Conservation (phyloP, 2,329 filamentous ascomycete genomes). For the Orbilia javanica region DNA sequence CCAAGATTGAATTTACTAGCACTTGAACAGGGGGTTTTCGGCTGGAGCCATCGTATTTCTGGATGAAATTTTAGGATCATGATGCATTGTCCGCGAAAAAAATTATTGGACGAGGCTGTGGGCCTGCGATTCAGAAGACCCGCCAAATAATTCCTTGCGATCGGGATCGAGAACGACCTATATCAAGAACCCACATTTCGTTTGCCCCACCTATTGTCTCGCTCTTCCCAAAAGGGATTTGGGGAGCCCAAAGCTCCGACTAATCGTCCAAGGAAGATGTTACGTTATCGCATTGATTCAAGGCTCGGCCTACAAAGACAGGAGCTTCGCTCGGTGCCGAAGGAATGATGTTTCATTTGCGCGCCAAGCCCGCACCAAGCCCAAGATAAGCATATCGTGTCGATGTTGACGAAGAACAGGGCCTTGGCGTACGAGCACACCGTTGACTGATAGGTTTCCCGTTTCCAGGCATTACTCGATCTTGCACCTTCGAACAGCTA, state of each 20-base stretch:
- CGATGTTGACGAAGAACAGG: neutral
- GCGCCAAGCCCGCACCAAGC: constrained; percentile 7
- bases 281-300: constrained; percentile 8
- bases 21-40: too few species aligned
- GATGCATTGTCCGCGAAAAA: too few species aligned
- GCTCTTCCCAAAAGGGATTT: neutral
- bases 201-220: constrained; percentile 3
- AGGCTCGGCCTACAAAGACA: neutral
- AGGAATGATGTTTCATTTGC: constrained; percentile 9
- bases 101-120: too few species aligned
- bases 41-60: too few species aligned
- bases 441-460: constrained; percentile 20
- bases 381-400: constrained; percentile 26
- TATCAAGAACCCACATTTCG: neutral
- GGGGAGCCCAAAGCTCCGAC: neutral
- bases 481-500: too few species aligned
- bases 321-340: neutral
- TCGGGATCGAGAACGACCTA: neutral
- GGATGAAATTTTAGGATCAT: too few species aligned
- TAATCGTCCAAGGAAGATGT: neutral
- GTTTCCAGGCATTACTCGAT: constrained; percentile 1
- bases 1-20: too few species aligned
- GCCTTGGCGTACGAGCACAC: constrained; percentile 5
- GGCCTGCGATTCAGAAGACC: neutral
- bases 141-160: neutral